A percentile compares a stretch with the other conserved stretches of the same genome.
Evolutionary conservation across 169 alveolate genomes (phyloP).

Genomic region (Babesia sp.): DNA sequence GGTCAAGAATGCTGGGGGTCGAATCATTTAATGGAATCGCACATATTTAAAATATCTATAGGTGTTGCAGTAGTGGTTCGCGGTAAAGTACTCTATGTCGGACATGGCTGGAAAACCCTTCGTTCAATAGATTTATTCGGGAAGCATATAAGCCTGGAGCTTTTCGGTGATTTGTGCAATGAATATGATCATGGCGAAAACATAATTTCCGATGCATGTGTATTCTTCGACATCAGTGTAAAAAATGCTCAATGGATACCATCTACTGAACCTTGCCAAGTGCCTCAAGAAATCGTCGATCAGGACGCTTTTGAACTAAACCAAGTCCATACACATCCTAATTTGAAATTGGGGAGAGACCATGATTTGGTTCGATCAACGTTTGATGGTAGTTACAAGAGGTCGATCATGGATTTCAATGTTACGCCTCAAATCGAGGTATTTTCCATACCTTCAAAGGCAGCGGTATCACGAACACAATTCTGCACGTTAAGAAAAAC

Average conservation of each 20-base stretch:
- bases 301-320: not conserved
- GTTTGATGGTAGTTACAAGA: too few relatives aligned
- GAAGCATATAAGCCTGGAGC: slow-evolving; percentile 6
- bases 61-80: slow-evolving; percentile 23
- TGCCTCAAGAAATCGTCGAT: not conserved
- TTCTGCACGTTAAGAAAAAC: not conserved
- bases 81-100: slow-evolving; percentile 35
- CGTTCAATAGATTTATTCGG: slow-evolving; percentile 47
- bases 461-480: not conserved
- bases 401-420: too few relatives aligned
- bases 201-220: not conserved
- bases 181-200: not conserved
- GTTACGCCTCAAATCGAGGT: not conserved
- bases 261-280: slow-evolving; percentile 4
- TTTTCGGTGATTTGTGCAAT: slow-evolving; percentile 33
- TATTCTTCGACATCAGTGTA: slow-evolving; percentile 32
- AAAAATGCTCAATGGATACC: slow-evolving; percentile 25
- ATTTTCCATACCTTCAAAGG: not conserved
- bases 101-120: slow-evolving; percentile 32
- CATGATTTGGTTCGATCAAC: too few relatives aligned
- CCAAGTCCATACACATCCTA: too few relatives aligned
- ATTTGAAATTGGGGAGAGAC: too few relatives aligned
- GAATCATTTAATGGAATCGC: slow-evolving; percentile 6
- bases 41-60: slow-evolving; percentile 14
- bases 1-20: not conserved